A percentile compares a stretch with the other conserved stretches of the same genome.
Evolutionary conservation across 345 rosid species (phyloP).

Genomic region (Jatropha curcas): DNA sequence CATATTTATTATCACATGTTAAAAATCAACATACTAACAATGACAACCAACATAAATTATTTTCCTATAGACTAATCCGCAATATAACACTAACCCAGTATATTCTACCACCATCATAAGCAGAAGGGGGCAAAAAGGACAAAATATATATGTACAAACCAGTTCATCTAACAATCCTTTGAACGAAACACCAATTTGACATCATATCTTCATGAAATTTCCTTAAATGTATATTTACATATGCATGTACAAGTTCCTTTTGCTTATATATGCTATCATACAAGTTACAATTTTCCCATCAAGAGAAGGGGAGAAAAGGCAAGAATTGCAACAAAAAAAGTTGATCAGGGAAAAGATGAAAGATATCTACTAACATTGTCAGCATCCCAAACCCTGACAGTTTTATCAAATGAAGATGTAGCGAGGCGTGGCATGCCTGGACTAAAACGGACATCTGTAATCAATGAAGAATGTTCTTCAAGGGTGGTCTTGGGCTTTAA

Average conservation of each 20-base stretch:
- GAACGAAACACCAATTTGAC: neutral
- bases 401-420: slow-evolving; percentile 94
- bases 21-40: neutral
- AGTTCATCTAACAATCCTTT: no score
- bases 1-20: neutral
- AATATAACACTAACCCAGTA: no score
- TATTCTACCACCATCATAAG: no score
- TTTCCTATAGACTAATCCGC: no score
- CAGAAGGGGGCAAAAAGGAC: no score
- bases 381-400: slow-evolving; percentile 98
- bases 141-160: no score
- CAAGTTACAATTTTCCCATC: neutral
- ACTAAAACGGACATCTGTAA: slow-evolving; percentile 95
- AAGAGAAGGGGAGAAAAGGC: neutral
- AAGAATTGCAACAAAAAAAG: slow-evolving; percentile 3
- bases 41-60: neutral
- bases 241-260: neutral
- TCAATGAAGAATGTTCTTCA: slow-evolving; percentile 76
- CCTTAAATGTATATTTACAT: neutral
- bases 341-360: neutral
- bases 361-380: slow-evolving; percentile 64
- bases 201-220: neutral
- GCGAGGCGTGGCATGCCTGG: slow-evolving; percentile 89
- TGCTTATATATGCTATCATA: neutral
- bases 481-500: slow-evolving; percentile 72